Evolutionary conservation across 2,329 filamentous ascomycete species (phyloP), one percentile per base, ranked within the genome.

Genomic region (Fusarium nanum): DNA sequence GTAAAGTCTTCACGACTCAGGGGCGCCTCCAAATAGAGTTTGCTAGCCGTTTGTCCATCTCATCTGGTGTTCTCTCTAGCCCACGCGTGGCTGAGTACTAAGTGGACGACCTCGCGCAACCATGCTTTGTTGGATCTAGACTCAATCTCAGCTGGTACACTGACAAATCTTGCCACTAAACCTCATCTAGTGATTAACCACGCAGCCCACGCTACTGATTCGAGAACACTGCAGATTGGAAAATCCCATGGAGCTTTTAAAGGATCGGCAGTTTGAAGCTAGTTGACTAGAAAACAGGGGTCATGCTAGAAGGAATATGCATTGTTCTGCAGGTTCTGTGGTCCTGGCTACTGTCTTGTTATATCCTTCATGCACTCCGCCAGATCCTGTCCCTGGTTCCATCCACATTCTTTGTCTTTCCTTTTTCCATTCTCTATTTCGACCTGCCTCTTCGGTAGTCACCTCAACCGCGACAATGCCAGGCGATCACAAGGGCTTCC

Each of bases 391-490:
- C 22, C 22, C 55, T 13, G 25, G 27, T n/a, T 7, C 30, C 50
- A 25, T 41, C 27, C 37, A 66, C 61, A 47, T 48, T 61, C 48
- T 40, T 52, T 65, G 41, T 46, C 12, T 30, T 30, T 22, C 27
- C 42, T 59, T 25, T 25, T 13, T n/a, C 9, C 22, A 46, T 25
- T 25, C 16, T 25, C 23, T 3, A 2, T 54, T 27, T 10, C 1
- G 12, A 34, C n/a, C 27, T 18, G 22, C 30, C 30, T 32, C 30
- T 32, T 32, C 7, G 30, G 32, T 37, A 16, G 32, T 11, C 12
- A 34, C 6, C n/a, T 53, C n/a, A 13, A 37, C 46, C 46, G 48
- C 53, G 68, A 61, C 64, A 13, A 75, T 75, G 70, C 53, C 52
- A 20, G 73, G 49, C 22, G 18, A 53, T 10, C 49, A 55, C 11